phyloP scores from a whole-genome alignment of 495 filamentous ascomycete species.

The Daldinia caldariorum region DNA sequence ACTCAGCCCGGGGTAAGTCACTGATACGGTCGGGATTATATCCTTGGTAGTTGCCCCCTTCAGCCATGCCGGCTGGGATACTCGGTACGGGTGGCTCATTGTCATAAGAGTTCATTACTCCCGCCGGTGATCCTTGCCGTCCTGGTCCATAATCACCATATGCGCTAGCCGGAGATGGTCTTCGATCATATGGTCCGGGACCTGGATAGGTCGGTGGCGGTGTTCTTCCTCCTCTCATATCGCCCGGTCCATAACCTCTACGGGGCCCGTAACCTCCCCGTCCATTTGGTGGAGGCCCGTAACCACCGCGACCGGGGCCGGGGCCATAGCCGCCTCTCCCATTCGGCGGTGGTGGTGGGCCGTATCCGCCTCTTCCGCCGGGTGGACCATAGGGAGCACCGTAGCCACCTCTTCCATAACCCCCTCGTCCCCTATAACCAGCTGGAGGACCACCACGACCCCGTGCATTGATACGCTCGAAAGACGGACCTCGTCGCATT shows the following conservation, averaged over 20 bases:
- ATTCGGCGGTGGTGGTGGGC: conserved; percentile 51
- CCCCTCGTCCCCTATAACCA: conserved; percentile 65
- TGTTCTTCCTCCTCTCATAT: conserved; percentile 64
- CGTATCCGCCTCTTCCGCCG: conserved; percentile 57
- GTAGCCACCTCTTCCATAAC: conserved; percentile 50
- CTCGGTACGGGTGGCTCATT: conserved; percentile 48
- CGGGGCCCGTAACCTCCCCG: conserved; percentile 61
- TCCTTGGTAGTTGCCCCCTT: conserved; percentile 49
- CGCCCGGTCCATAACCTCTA: conserved; percentile 64
- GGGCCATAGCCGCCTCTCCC: conserved; percentile 57
- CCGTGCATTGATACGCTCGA: conserved; percentile 66
- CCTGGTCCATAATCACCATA: conserved; percentile 53
- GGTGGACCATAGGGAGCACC: conserved; percentile 41
- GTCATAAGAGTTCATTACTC: conserved; percentile 50
- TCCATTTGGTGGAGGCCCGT: conserved; percentile 47
- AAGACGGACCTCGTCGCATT: conserved; percentile 68
- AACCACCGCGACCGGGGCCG: conserved; percentile 50
- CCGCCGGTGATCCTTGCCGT: conserved; percentile 51
- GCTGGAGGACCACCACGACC: conserved; percentile 61
- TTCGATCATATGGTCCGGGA: conserved; percentile 57
- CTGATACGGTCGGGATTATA: conserved; percentile 55
- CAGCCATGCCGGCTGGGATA: conserved; percentile 36
- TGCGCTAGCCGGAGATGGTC: conserved; percentile 56
- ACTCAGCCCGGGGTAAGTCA: conserved; percentile 63
- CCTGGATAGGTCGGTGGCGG: conserved; percentile 64